Evolutionary conservation across 164 flowering plant species (phyloP).

Genomic region (Vitis cinerea): DNA sequence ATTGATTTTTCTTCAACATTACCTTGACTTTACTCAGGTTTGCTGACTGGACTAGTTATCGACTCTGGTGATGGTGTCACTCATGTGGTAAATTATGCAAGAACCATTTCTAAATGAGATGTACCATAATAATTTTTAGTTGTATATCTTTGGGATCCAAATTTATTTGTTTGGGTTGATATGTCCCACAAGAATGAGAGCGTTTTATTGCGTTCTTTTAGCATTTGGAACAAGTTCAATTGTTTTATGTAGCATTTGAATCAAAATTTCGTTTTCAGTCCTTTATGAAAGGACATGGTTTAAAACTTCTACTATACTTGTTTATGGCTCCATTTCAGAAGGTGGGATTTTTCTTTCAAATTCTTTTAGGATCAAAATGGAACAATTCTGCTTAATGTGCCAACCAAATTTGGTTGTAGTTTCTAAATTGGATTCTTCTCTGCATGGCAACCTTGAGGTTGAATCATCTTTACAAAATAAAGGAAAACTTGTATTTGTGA

Average conservation of each 20-base stretch:
- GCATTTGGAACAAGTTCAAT: not conserved
- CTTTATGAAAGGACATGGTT: not conserved
- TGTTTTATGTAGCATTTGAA: not conserved
- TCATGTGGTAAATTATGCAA: slow-evolving; percentile 74
- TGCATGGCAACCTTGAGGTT: not conserved
- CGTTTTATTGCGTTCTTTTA: not conserved
- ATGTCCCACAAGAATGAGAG: not conserved
- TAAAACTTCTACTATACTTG: no score
- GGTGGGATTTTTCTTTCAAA: not conserved
- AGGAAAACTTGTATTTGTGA: not conserved
- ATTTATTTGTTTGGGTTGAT: not conserved
- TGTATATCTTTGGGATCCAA: not conserved
- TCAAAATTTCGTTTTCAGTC: not conserved
- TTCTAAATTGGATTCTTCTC: no score
- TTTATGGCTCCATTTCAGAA: not conserved
- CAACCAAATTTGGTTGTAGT: no score
- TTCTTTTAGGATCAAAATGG: not conserved
- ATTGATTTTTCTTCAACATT: slow-evolving; percentile 2
- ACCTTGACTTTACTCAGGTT: slow-evolving; percentile 54
- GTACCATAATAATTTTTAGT: not conserved
- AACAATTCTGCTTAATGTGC: no score
- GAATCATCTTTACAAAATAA: not conserved
- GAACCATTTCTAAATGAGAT: not conserved
- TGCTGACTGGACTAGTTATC: slow-evolving; percentile 93
- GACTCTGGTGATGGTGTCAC: slow-evolving; percentile 99